Percentiles rank a stretch among this genome's conserved stretches.
Evolutionary conservation across 257 asterid species (phyloP).

Genomic region (Petunia secreta): DNA sequence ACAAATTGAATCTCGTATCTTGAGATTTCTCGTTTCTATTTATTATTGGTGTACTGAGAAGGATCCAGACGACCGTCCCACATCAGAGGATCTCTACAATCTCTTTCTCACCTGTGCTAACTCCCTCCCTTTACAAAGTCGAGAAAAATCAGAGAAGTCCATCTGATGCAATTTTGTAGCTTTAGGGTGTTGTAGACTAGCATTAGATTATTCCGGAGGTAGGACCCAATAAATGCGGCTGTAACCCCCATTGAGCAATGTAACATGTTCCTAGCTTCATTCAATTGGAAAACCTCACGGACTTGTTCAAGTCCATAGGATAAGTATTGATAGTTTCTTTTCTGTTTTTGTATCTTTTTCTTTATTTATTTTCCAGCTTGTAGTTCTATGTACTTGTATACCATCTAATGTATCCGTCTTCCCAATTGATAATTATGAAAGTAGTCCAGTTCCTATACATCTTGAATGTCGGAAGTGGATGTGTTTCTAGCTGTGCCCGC

Average conservation of each 20-base stretch:
- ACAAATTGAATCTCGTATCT: conserved; percentile 39
- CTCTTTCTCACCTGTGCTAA: conserved; percentile 44
- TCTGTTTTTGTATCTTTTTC: background rate
- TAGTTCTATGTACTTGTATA: conserved; percentile 7
- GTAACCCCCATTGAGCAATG: conserved; percentile 12
- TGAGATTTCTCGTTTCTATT: conserved; percentile 51
- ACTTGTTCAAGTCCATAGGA: background rate
- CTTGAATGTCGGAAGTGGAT: background rate
- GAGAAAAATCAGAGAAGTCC: conserved; percentile 36
- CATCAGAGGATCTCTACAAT: conserved; percentile 54
- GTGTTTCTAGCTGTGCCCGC: too few species aligned
- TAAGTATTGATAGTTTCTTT: background rate
- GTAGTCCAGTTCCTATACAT: background rate
- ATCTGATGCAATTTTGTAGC: conserved; percentile 41
- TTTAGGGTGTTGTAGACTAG: conserved; percentile 30
- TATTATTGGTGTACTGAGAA: conserved; percentile 66
- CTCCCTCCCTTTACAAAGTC: conserved; percentile 38
- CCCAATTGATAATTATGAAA: background rate
- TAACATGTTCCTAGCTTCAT: conserved; percentile 4
- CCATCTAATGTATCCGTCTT: background rate
- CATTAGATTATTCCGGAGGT: conserved; percentile 26
- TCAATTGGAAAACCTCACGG: background rate
- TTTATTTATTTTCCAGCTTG: background rate
- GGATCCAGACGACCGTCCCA: conserved; percentile 68
- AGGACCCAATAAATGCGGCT: background rate